phyloP scores from a whole-genome alignment of 2,329 filamentous ascomycete genomes.

The Ilyonectria destructans region DNA sequence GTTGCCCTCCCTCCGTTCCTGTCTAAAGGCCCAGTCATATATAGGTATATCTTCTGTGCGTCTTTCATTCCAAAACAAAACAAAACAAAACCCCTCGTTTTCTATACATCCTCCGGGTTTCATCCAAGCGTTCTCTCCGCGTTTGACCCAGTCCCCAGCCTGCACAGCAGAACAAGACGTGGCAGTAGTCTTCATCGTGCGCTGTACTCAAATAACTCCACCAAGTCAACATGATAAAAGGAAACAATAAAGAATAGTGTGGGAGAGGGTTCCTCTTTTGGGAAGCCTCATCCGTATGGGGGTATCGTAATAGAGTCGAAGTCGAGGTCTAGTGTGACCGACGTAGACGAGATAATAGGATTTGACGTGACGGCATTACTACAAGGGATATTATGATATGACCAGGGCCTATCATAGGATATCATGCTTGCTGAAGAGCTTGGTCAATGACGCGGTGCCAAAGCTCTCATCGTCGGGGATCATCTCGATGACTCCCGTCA shows the following conservation, averaged over 20 bases:
- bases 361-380: slow-evolving; percentile 49
- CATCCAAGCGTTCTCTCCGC: slow-evolving; percentile 36
- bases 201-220: slow-evolving; percentile 31
- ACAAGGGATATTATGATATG: slow-evolving; percentile 31
- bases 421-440: slow-evolving; percentile 67
- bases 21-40: slow-evolving; percentile 32
- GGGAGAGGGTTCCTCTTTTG: slow-evolving; percentile 32
- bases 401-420: slow-evolving; percentile 61
- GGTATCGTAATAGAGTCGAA: slow-evolving; percentile 48
- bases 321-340: slow-evolving; percentile 27
- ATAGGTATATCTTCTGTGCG: slow-evolving; percentile 41
- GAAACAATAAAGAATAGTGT: slow-evolving; percentile 31
- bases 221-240: slow-evolving; percentile 24
- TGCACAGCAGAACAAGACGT: slow-evolving; percentile 15
- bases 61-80: slow-evolving; percentile 23
- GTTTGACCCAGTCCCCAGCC: slow-evolving; percentile 29
- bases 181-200: slow-evolving; percentile 22
- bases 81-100: slow-evolving; percentile 14
- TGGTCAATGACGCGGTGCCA: slow-evolving; percentile 67
- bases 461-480: slow-evolving; percentile 80
- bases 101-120: slow-evolving; percentile 34
- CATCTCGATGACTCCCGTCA: slow-evolving; percentile 90
- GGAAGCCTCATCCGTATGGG: slow-evolving; percentile 33
- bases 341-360: slow-evolving; percentile 26
- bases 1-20: slow-evolving; percentile 16